These are phyloP conservation scores for Picocystis salinarum DNA, from an alignment of 139 green algal species.

Conservation along the genomic window DNA sequence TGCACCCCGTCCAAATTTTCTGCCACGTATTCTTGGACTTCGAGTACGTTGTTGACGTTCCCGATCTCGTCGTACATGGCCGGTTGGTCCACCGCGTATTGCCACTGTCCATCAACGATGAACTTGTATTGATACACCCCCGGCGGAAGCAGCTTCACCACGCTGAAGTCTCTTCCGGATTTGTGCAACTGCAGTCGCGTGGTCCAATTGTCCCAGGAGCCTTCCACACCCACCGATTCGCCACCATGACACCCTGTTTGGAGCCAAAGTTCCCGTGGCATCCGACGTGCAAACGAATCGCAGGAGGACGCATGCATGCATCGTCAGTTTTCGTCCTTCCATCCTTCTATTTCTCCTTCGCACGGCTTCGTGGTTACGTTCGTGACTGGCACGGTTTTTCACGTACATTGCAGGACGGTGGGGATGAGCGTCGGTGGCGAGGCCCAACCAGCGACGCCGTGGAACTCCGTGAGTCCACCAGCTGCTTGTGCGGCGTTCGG, in stretches of 20 bases:
- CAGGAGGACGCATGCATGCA: not conserved
- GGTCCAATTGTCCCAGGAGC: conserved; percentile 92
- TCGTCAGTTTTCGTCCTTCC: no score
- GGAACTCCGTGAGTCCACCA: conserved; percentile 48
- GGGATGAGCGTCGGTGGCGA: conserved; percentile 52
- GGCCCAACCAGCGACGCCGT: conserved; percentile 40
- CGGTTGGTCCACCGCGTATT: conserved; percentile 82
- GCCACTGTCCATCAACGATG: conserved; percentile 89
- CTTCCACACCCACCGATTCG: conserved; percentile 72
- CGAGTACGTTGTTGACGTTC: conserved; percentile 98
- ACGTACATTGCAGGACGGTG: not conserved
- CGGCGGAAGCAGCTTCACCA: conserved; percentile 84
- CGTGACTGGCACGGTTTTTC: not conserved
- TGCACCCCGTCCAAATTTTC: conserved; percentile 82
- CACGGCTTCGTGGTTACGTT: no score
- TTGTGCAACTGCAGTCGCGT: conserved; percentile 54
- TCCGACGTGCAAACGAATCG: not conserved
- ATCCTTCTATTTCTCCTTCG: no score
- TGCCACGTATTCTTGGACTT: conserved; percentile 83
- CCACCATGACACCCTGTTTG: conserved; percentile 41
- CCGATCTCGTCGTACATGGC: conserved; percentile 89
- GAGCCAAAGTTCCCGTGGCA: not conserved
- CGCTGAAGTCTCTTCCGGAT: conserved; percentile 78
- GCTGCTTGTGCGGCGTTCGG: no score
- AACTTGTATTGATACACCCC: conserved; percentile 73